phyloP scores from a whole-genome alignment of 352 stramenopile genomes.

The Plasmopara muralis region DNA sequence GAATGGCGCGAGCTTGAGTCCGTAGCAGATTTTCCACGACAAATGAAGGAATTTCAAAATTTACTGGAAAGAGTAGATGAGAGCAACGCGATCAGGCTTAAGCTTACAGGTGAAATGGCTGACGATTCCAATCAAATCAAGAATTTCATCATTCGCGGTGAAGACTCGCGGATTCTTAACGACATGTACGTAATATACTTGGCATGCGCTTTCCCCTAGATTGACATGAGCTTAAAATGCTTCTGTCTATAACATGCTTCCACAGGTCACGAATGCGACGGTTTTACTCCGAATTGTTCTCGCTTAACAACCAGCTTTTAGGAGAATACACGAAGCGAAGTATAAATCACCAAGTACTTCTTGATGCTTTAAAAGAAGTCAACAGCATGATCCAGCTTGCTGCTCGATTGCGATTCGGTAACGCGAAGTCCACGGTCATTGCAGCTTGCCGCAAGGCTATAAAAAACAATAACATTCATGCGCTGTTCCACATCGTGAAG shows the following conservation, averaged over 20 bases:
- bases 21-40: constrained; percentile 74
- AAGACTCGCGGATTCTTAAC: constrained; percentile 89
- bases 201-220: background rate
- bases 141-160: constrained; percentile 84
- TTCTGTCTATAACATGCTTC: constrained; percentile 1
- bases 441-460: constrained; percentile 81
- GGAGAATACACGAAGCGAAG: constrained; percentile 90
- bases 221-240: background rate
- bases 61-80: constrained; percentile 76
- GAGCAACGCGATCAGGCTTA: constrained; percentile 83
- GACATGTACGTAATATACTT: constrained; percentile 73
- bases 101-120: constrained; percentile 90
- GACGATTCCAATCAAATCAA: constrained; percentile 90
- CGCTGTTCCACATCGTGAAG: constrained; percentile 83
- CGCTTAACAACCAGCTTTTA: constrained; percentile 87
- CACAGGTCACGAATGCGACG: constrained; percentile 63
- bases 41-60: constrained; percentile 82
- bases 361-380: constrained; percentile 88
- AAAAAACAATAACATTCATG: constrained; percentile 87
- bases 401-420: constrained; percentile 78
- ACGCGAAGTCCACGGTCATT: constrained; percentile 78
- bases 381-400: constrained; percentile 90
- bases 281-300: constrained; percentile 89
- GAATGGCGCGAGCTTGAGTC: constrained; percentile 85
- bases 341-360: constrained; percentile 86